Base-by-base conservation (phyloP, 441 rosid genomes). In the Populus trichocarpa region DNA sequence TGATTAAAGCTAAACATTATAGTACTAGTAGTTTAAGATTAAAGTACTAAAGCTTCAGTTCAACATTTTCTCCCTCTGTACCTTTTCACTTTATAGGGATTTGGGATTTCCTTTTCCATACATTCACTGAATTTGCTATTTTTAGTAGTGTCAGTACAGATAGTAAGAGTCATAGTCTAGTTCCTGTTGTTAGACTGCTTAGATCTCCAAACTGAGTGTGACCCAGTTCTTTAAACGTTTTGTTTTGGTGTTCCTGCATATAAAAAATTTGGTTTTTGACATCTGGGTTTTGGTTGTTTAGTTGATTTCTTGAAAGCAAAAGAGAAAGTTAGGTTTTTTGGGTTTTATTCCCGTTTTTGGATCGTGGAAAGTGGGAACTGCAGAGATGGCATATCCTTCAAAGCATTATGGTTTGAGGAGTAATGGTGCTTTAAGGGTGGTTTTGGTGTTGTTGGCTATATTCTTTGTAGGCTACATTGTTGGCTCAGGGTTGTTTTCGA, bases 381-480 rank as follows among this genome's bases (percentile, higher is more conserved):
- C 7, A 6, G 16, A 63, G 23, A 87, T 87, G 88, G 87, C 83
- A 79, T 73, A 80, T 65, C 80, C 84, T 13, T 50, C 79, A 13
- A 77, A 77, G 77, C 79, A 78, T 74, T 70, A 63, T 63, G 75
- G 76, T 20, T 70, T 65, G 32, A 30, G 32, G 73, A 69, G 71
- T 40, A 77, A 73, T 79, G 79, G 88, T 18, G 76, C 75, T 79
- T 46, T 72, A 33, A 86, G 85, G 74, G 42, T 81, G 61, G 79
- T 75, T 59, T 75, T 81, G 84, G 68, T 28, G 40, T 16, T 87
- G 77, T 72, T 79, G 74, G 84, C 83, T 69, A 74, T 83, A 33
- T 74, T 80, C 78, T 75, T 81, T 70, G 76, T 85, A 33, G 83
- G 84, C 11, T 86, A 80, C 85, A 69, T 74, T 30, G 71, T 82